Evolutionary conservation across 257 asterid genomes (phyloP), one percentile per base, ranked within the genome.

Genomic region (Nicotiana otophora): DNA sequence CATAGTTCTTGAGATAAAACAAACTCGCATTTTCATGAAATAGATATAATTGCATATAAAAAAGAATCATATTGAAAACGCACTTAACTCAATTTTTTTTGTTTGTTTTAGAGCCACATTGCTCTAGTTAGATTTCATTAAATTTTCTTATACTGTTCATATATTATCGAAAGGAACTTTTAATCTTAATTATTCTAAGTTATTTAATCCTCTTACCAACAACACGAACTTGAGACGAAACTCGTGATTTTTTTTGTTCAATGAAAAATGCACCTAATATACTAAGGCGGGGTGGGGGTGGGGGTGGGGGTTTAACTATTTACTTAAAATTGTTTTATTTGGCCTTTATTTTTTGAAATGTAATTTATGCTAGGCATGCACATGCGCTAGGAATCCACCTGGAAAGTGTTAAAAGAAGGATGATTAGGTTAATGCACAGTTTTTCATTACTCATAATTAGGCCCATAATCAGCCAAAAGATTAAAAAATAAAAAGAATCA

Each of bases 361-460:
- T 34, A 48, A 15, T 7, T 23, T 79, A 58, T 74, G 62, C 26
- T 79, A 1, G 70, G 62, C 51, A 42, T 42, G 51, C 83, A 84
- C 79, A 84, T 82, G 84, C 87, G 65, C 55, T 72, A 78, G 82
- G 36, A 84, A 65, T 82, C 81, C 64, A 78, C 81, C 82, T 84
- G 89, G 89, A 84, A 84, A 85, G 88, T 65, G 72, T 23, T 48
- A 7, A 53, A 55, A 30, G 36, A 39, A 51, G 33, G 70, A 6
- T 53, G 31, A 53, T 12, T 79, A 79, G 34, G 57, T 51, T 63
- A 72, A 68, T 17, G 83, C 88, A 85, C 84, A 78, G 53, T 23
- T 61, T 83, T 81, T 77, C 64, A 78, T 68, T 74, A 75, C 75
- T 78, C 86, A 78, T 85, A 55, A 81, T 85, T 81, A 82, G 87